phyloP scores from a whole-genome alignment of 768 basidiomycete genomes.

The Mrakia frigida region DNA sequence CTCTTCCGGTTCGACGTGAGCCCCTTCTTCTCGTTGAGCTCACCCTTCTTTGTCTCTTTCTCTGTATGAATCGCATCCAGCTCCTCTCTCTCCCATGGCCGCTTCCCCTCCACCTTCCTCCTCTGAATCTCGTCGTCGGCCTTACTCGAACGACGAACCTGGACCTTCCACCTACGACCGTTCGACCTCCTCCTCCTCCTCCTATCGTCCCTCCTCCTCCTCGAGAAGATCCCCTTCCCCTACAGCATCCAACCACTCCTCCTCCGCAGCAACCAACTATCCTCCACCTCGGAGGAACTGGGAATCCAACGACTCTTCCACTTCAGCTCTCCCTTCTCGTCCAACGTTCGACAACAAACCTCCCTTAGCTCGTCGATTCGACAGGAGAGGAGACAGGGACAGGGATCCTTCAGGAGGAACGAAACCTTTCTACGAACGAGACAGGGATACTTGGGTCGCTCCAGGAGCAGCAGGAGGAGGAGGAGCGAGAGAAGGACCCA shows the following conservation, averaged over 20 bases:
- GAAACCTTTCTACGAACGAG: constrained; percentile 6
- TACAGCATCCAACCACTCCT: constrained; percentile 7
- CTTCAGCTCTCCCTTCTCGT: constrained; percentile 1
- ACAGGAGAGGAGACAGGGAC: constrained; percentile 6
- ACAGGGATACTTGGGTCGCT: constrained; percentile 10
- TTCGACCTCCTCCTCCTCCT: not conserved
- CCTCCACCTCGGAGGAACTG: not conserved
- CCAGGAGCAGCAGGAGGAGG: constrained; percentile 6
- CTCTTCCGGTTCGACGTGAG: no score
- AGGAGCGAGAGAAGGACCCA: not conserved
- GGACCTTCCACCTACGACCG: not conserved
- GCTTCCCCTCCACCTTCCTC: not conserved
- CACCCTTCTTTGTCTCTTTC: not conserved
- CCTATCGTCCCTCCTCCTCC: not conserved
- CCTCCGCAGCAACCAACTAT: not conserved
- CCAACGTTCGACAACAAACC: not conserved
- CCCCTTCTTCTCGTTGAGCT: not conserved
- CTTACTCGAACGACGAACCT: not conserved
- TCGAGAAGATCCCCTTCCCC: not conserved
- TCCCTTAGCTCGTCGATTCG: not conserved
- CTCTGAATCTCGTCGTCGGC: not conserved
- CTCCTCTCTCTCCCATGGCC: not conserved
- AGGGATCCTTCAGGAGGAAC: constrained; percentile 1
- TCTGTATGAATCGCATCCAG: no score
- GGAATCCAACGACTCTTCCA: not conserved